Evolutionary conservation across 148 eudicot genomes (phyloP).

Genomic region (Gaultheria prostrata): DNA sequence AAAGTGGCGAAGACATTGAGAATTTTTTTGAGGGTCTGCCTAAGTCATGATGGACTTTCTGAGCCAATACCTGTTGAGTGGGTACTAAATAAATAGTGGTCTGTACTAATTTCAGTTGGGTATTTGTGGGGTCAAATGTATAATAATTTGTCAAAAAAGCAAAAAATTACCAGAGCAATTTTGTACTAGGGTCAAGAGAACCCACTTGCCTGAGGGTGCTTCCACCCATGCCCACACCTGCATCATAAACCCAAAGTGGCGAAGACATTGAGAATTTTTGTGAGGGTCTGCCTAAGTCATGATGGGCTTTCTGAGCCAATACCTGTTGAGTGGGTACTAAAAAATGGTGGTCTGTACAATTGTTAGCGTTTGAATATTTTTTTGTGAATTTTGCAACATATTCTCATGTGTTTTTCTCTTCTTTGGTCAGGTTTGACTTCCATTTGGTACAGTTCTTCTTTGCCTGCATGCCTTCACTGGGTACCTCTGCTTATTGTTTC

Average conservation of each 20-base stretch:
- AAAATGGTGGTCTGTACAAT: neutral
- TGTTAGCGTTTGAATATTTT: neutral
- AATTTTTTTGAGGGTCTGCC: neutral
- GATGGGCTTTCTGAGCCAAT: neutral
- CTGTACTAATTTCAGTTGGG: neutral
- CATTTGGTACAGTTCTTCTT: constrained; percentile 90
- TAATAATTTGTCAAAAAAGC: neutral
- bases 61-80: neutral
- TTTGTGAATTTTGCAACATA: constrained; percentile 12
- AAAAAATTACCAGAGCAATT: neutral
- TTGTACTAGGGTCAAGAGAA: neutral
- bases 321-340: neutral
- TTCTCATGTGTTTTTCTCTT: constrained; percentile 22
- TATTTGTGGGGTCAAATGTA: neutral
- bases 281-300: neutral
- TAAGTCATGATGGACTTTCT: neutral
- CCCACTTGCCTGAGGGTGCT: neutral
- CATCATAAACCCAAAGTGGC: neutral
- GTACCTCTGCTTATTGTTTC: constrained; percentile 34
- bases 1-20: neutral
- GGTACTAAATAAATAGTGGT: neutral
- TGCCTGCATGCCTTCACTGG: constrained; percentile 82
- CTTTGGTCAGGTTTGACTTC: constrained; percentile 69
- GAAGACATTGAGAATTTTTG: neutral
- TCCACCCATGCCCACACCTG: neutral